phyloP scores from a whole-genome alignment of 371 early-diverging fungal species.

The Rhizopus stolonifer region DNA sequence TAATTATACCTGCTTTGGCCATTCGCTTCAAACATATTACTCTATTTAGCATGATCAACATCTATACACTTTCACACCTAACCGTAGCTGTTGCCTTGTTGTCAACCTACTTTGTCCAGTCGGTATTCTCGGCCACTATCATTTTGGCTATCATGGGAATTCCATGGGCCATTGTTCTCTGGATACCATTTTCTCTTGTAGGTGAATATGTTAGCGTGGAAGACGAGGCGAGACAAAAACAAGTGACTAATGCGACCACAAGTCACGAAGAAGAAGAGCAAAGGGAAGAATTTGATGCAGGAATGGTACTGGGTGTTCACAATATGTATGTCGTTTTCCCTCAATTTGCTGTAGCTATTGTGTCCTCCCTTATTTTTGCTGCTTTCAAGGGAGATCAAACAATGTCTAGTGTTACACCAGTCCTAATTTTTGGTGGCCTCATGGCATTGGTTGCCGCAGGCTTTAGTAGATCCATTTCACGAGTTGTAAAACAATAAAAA shows the following conservation, averaged over 20 bases:
- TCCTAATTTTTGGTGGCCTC: conserved; percentile 57
- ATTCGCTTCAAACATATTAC: conserved; percentile 25
- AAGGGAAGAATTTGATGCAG: conserved; percentile 45
- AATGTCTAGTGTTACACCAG: conserved; percentile 39
- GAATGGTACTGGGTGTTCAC: conserved; percentile 75
- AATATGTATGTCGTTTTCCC: conserved; percentile 82
- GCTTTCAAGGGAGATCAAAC: conserved; percentile 13
- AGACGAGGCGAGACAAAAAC: conserved; percentile 32
- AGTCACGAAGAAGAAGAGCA: conserved; percentile 9
- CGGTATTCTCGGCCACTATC: conserved; percentile 51
- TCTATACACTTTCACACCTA: conserved; percentile 62
- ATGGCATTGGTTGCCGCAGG: conserved; percentile 56
- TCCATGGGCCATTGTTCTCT: conserved; percentile 75
- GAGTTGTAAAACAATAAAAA: conserved; percentile 18
- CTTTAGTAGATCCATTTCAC: conserved; percentile 31
- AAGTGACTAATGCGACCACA: background rate
- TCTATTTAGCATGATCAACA: conserved; percentile 45
- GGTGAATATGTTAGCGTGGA: conserved; percentile 67
- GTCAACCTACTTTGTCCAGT: conserved; percentile 55
- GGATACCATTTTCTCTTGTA: conserved; percentile 80
- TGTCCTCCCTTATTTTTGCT: conserved; percentile 51
- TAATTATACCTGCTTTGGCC: conserved; percentile 55
- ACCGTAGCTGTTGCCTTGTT: conserved; percentile 57
- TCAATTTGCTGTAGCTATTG: conserved; percentile 61
- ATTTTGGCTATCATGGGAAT: conserved; percentile 68